A percentile compares a stretch with the other conserved stretches of the same genome.
Evolutionary conservation across 2,329 filamentous ascomycete species (phyloP).

Genomic region (Verticillium klebahnii): DNA sequence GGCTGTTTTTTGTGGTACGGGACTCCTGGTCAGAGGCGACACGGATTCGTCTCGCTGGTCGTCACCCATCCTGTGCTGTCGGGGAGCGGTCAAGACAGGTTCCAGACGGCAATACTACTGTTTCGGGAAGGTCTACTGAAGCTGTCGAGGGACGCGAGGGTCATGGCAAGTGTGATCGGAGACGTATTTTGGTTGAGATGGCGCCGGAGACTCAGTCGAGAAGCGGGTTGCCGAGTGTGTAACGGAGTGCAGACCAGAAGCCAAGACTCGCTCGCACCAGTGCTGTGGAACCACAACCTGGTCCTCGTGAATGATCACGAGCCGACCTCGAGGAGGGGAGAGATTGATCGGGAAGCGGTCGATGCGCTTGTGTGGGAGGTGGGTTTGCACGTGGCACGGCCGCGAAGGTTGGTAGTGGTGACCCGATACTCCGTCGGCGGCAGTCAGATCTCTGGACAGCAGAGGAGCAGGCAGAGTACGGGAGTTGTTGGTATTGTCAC

Average conservation of each 20-base stretch:
- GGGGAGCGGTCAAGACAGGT: background rate
- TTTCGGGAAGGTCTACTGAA: background rate
- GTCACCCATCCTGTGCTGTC: constrained; percentile 9
- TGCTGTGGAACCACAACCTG: background rate
- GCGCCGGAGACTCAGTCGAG: background rate
- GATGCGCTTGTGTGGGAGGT: background rate
- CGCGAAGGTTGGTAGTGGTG: background rate
- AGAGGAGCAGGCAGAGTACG: too few relatives aligned
- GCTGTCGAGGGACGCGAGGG: background rate
- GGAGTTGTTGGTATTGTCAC: background rate
- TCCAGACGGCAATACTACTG: background rate
- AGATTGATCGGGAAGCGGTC: background rate
- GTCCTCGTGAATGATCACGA: background rate
- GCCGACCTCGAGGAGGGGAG: background rate
- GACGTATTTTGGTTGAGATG: background rate
- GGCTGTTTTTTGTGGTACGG: constrained; percentile 6
- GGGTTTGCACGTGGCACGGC: background rate
- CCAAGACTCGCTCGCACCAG: background rate
- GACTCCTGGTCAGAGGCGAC: constrained; percentile 16
- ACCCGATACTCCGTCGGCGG: background rate
- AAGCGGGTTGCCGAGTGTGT: background rate
- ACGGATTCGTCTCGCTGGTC: constrained; percentile 16
- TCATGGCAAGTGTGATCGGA: background rate
- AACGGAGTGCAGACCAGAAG: constrained; percentile 1
- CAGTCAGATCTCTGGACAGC: background rate